Percentiles rank a stretch among this genome's conserved stretches.
These are phyloP conservation scores for Salix brachista DNA, from an alignment of 345 rosid genomes.

Conservation along the genomic window DNA sequence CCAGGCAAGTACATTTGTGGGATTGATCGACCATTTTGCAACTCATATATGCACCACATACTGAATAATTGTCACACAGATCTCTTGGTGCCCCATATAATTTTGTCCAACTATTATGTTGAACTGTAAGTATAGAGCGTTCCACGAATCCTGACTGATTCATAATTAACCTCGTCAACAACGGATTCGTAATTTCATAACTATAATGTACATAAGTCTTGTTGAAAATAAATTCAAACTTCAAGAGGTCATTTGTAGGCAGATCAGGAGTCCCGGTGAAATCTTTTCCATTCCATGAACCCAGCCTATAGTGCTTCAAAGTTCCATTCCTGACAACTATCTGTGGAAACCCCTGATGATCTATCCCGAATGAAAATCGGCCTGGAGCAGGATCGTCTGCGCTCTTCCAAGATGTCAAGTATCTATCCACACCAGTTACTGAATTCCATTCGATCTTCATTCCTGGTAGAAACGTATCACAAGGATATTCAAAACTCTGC, in stretches of 20 bases:
- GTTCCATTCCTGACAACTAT: constrained; percentile 7
- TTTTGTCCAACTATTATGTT: neutral
- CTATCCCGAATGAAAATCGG: constrained; percentile 7
- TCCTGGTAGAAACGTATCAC: constrained; percentile 16
- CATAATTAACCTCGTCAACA: constrained; percentile 12
- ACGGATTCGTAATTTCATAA: neutral
- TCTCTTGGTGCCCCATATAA: constrained; percentile 2
- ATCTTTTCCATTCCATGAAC: constrained; percentile 27
- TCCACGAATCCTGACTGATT: constrained; percentile 1
- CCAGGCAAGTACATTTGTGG: constrained; percentile 9
- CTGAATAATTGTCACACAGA: constrained; percentile 15
- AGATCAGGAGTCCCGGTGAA: constrained; percentile 15
- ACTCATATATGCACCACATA: constrained; percentile 12
- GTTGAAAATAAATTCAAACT: constrained; percentile 1
- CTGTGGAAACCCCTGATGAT: constrained; percentile 23
- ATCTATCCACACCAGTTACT: constrained; percentile 1
- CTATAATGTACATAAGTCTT: constrained; percentile 5
- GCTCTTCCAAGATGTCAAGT: constrained; percentile 19
- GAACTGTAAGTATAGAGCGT: neutral
- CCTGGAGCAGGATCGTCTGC: constrained; percentile 20
- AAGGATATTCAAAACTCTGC: constrained; percentile 26
- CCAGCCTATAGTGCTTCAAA: constrained; percentile 1
- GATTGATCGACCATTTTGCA: neutral
- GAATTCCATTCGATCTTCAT: constrained; percentile 14
- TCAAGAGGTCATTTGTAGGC: neutral